Evolutionary conservation across 352 stramenopile genomes (phyloP).

Genomic region (Phytophthora fragariaefolia): DNA sequence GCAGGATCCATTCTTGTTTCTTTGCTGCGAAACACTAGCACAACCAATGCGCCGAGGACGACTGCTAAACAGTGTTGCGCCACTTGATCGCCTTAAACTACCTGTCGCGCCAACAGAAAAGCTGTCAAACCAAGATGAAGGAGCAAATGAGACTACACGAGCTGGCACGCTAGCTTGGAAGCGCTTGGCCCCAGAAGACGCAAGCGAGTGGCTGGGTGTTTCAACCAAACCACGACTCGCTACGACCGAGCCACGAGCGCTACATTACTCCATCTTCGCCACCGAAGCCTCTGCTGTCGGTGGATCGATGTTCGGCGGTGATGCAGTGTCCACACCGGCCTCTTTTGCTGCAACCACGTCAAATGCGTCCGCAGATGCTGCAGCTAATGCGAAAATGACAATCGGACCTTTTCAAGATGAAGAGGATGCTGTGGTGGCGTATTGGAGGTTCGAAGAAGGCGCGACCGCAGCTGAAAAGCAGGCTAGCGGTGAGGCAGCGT

Average conservation of each 20-base stretch:
- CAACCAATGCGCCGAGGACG: constrained; percentile 76
- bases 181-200: constrained; percentile 68
- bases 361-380: constrained; percentile 13
- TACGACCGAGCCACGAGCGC: constrained; percentile 59
- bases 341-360: constrained; percentile 19
- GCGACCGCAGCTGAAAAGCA: constrained; percentile 32
- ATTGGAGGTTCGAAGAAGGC: constrained; percentile 89
- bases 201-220: constrained; percentile 64
- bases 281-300: constrained; percentile 19
- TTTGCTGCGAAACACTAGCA: constrained; percentile 66
- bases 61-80: constrained; percentile 55
- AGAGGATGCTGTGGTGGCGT: constrained; percentile 83
- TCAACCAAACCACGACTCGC: constrained; percentile 53
- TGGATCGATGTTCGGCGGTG: constrained; percentile 13
- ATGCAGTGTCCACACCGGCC: constrained; percentile 3
- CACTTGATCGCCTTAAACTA: constrained; percentile 56
- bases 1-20: constrained; percentile 64
- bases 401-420: constrained; percentile 88
- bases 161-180: constrained; percentile 69
- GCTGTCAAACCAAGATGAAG: constrained; percentile 20
- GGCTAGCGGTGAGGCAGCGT: constrained; percentile 2
- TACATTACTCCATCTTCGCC: constrained; percentile 57
- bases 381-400: constrained; percentile 52
- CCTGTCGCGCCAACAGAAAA: constrained; percentile 14
- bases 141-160: constrained; percentile 26